Evolutionary conservation across 2,329 filamentous ascomycete species (phyloP).

Genomic region (Fusarium proliferatum): DNA sequence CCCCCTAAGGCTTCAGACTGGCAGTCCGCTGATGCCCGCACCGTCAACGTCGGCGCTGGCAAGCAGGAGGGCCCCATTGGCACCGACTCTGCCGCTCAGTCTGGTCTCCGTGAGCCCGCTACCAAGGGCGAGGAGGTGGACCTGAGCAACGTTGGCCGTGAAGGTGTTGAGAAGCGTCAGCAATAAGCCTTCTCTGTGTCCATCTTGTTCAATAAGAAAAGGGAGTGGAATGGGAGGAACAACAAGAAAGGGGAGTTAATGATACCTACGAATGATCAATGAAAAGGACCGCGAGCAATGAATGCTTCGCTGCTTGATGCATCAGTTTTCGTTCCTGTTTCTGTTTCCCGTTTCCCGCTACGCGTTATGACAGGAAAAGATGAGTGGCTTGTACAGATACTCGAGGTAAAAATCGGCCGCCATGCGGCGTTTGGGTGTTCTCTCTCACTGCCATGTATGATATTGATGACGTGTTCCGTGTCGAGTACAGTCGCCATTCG

Average conservation of each 20-base stretch:
- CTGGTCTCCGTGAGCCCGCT: conserved; percentile 68
- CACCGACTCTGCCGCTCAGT: conserved; percentile 58
- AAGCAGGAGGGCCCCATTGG: conserved; percentile 64
- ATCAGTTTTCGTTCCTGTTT: not conserved
- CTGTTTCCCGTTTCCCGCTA: not conserved
- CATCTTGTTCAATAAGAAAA: not conserved
- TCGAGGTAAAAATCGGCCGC: not conserved
- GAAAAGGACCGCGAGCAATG: conserved; percentile 4
- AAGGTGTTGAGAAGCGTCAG: conserved; percentile 54
- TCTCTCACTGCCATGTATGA: not conserved
- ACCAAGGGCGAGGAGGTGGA: conserved; percentile 66
- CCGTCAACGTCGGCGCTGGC: conserved; percentile 77
- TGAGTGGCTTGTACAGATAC: not conserved
- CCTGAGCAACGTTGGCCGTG: conserved; percentile 70
- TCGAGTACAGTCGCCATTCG: not conserved
- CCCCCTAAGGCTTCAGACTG: conserved; percentile 82
- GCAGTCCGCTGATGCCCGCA: conserved; percentile 76
- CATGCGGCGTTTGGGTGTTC: not conserved
- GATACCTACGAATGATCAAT: conserved; percentile 28
- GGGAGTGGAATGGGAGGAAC: not conserved
- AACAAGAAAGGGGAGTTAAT: conserved; percentile 8
- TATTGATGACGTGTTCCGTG: not conserved
- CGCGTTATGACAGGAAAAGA: not conserved
- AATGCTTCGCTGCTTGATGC: not conserved
- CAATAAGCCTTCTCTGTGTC: conserved; percentile 4